Evolutionary conservation across 352 stramenopile species (phyloP).

Genomic region (Phytophthora lateralis): DNA sequence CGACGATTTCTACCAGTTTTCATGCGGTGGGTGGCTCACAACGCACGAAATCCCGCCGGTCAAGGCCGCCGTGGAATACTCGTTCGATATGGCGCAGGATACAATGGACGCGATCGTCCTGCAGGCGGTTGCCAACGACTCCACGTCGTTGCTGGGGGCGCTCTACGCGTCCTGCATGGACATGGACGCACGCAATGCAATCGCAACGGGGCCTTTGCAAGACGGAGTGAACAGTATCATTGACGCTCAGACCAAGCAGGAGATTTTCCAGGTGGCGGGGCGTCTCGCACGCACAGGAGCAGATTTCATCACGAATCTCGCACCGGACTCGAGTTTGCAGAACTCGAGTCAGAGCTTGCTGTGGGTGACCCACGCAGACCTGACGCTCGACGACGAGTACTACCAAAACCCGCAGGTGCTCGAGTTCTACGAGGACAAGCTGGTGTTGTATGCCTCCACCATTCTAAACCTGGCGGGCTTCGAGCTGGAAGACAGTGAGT

Average conservation of each 20-base stretch:
- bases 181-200: conserved; percentile 44
- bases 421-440: conserved; percentile 34
- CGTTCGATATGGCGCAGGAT: conserved; percentile 52
- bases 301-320: conserved; percentile 79
- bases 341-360: conserved; percentile 76
- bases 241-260: conserved; percentile 29
- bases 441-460: conserved; percentile 45
- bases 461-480: conserved; percentile 45
- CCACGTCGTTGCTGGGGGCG: conserved; percentile 63
- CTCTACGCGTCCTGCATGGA: conserved; percentile 77
- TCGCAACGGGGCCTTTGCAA: conserved; percentile 51
- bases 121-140: conserved; percentile 59
- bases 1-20: conserved; percentile 79
- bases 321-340: conserved; percentile 36
- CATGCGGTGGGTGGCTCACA: conserved; percentile 60
- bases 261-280: conserved; percentile 50
- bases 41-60: conserved; percentile 44
- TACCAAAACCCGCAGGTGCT: conserved; percentile 83
- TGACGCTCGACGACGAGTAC: conserved; percentile 86
- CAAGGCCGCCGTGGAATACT: conserved; percentile 43
- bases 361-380: conserved; percentile 73
- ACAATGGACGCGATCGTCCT: conserved; percentile 60
- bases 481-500: conserved; percentile 22
- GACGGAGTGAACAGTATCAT: conserved; percentile 45
- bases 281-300: conserved; percentile 50